Evolutionary conservation across 179 eudicot genomes (phyloP), one percentile per base, ranked within the genome.

Genomic region (Beta macrorhiza): DNA sequence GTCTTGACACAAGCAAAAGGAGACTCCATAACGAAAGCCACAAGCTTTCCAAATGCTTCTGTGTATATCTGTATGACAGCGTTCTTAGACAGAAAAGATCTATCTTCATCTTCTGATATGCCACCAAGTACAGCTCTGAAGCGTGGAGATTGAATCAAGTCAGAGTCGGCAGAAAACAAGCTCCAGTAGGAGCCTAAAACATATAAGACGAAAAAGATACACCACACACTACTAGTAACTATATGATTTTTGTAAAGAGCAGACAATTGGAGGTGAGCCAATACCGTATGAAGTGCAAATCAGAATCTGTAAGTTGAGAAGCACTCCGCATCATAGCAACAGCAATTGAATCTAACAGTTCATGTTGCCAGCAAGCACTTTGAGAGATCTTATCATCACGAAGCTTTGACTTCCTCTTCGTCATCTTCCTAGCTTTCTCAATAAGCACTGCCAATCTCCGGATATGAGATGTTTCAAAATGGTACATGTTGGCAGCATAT

Each of bases 41-140:
- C 59, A 61, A 96, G 86, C 65, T 86, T 92, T 79, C 65, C 82
- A 70, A 86, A 85, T 51, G 85, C 75, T 86, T 88, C 93, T 82
- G 88, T 75, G 80, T 86, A 91, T 76, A 92, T 83, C 81, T 90
- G 81, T 78, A 83, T 72, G 71, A 78, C 81, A 32, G 97, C 89
- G 74, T 67, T 79, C 65, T 83, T 83, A 47, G 95, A 91, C 75
- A 96, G 80, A 78, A 94, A 92, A 75, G 88, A 84, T 78, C 78
- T 77, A 77, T 76, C 81, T 80, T 91, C 93, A 55, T 85, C 88
- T 78, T 86, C 90, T 67, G 82, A 61, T 72, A 87, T 80, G 77
- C 92, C 93, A 84, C 94, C 93, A 85, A 96, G 92, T 80, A 92
- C 89, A 84, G 95, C 92, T 83, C 98, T 94, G 92, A 80, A 83